Evolutionary conservation across 148 eudicot species (phyloP).

Genomic region (Heliosperma pusillum): DNA sequence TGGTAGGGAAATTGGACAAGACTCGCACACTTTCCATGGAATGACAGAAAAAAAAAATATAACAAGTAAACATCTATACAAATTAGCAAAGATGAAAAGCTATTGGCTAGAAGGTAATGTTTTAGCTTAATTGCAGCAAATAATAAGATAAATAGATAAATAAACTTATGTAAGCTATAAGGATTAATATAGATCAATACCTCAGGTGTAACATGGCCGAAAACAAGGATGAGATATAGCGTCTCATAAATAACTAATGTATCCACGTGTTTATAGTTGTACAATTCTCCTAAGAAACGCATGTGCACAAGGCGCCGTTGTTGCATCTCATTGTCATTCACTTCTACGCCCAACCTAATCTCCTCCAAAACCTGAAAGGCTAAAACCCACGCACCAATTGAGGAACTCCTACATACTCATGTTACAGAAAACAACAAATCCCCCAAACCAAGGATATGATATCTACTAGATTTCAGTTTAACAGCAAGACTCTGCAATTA

Average conservation of each 20-base stretch:
- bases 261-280: constrained; percentile 93
- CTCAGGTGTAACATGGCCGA: constrained; percentile 90
- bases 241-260: constrained; percentile 93
- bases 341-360: constrained; percentile 78
- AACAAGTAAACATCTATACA: background rate
- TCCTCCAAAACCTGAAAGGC: constrained; percentile 99
- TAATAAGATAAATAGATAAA: background rate
- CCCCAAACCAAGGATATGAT: too few species aligned
- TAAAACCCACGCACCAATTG: constrained; percentile 16
- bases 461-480: too few species aligned
- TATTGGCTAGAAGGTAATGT: background rate
- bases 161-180: too few species aligned
- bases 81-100: background rate
- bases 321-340: constrained; percentile 94
- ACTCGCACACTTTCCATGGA: background rate
- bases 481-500: too few species aligned
- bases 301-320: constrained; percentile 88
- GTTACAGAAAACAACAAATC: too few species aligned
- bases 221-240: constrained; percentile 77
- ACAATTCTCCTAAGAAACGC: constrained; percentile 96
- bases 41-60: background rate
- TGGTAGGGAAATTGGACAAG: background rate
- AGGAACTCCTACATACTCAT: too few species aligned
- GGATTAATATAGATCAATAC: constrained; percentile 35
- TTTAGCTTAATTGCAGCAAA: background rate